A percentile compares a stretch with the other conserved stretches of the same genome.
Conservation (phyloP, 176 grass and related monocot species). For the Triticum aestivum region IWGSC_CS_RefSeq_v2.1 NC_057797.1:288406154-288406653, state of each 20-base stretch:
- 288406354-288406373: conserved; percentile 25
- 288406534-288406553: not conserved
- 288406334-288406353: conserved; percentile 25
- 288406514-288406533: conserved; percentile 53
- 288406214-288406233: conserved; percentile 63
- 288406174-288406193: conserved; percentile 93
- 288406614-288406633: conserved; percentile 51
- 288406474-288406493: conserved; percentile 31
- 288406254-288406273: conserved; percentile 30
- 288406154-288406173: conserved; percentile 92
- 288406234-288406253: conserved; percentile 73
- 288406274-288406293: conserved; percentile 6
- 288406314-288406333: not conserved
- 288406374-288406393: conserved; percentile 32
- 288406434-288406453: not conserved
- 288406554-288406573: conserved; percentile 36
- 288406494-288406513: conserved; percentile 51
- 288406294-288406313: conserved; percentile 32
- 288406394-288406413: conserved; percentile 30
- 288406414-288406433: conserved; percentile 13
- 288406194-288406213: conserved; percentile 84
- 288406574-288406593: conserved; percentile 37
- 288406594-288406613: conserved; percentile 52
- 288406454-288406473: conserved; percentile 40
- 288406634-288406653: conserved; percentile 32